Conservation (phyloP, 2,329 filamentous ascomycete species). For the Dactylellina sp. region DNA sequence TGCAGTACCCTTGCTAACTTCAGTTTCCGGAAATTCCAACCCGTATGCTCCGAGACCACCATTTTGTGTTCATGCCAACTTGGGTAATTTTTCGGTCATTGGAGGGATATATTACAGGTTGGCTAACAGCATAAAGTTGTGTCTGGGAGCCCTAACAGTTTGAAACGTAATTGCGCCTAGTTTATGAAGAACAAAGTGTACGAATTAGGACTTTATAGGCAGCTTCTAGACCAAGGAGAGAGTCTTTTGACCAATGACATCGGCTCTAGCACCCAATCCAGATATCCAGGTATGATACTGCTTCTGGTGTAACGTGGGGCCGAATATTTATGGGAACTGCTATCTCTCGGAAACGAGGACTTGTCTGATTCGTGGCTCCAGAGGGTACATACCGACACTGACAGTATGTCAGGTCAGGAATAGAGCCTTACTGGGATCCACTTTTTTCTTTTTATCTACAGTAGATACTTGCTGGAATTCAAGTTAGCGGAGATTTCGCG, state of each 20-base stretch:
- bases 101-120: too few species aligned
- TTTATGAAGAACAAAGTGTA: slow-evolving; percentile 1
- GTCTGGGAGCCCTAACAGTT: too few species aligned
- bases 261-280: slow-evolving; percentile 12
- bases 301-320: slow-evolving; percentile 38
- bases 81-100: too few species aligned
- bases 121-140: too few species aligned
- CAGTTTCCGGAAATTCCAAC: slow-evolving; percentile 1
- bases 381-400: background rate
- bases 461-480: too few species aligned
- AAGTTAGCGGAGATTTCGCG: too few species aligned
- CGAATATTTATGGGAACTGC: background rate
- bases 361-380: slow-evolving; percentile 11
- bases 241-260: slow-evolving; percentile 28
- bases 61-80: too few species aligned
- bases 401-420: slow-evolving; percentile 31
- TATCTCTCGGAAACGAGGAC: slow-evolving; percentile 7
- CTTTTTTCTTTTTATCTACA: too few species aligned
- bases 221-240: slow-evolving; percentile 1
- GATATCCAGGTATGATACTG: slow-evolving; percentile 18
- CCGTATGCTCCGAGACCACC: too few species aligned
- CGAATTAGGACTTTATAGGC: background rate
- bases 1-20: background rate
- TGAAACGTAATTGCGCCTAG: too few species aligned
- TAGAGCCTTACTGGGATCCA: slow-evolving; percentile 1